Conservation (phyloP, 345 rosid species). For the Salix caprea region DNA sequence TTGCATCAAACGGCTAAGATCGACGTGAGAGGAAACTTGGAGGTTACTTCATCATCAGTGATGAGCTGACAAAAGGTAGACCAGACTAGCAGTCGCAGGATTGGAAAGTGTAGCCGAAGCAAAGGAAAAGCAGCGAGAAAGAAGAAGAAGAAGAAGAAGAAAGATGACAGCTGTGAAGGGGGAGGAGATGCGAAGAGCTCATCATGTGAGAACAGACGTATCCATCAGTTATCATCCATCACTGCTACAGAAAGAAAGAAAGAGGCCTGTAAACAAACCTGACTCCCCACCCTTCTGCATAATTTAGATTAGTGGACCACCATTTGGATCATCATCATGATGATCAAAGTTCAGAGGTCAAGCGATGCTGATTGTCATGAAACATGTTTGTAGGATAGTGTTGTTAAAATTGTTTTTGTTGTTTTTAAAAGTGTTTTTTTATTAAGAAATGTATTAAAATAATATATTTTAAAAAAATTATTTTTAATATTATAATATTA, state of each 20-base stretch:
- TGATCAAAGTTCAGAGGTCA: neutral
- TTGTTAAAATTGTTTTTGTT: too few relatives aligned
- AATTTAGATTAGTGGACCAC: too few relatives aligned
- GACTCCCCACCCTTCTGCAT: neutral
- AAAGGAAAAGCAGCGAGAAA: neutral
- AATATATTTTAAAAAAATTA: too few relatives aligned
- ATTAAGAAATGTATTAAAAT: too few relatives aligned
- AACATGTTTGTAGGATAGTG: too few relatives aligned
- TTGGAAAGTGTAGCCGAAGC: constrained; percentile 1
- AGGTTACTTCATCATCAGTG: neutral
- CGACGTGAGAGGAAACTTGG: neutral
- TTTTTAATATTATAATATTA: too few relatives aligned
- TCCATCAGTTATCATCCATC: constrained; percentile 2
- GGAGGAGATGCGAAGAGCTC: constrained; percentile 14
- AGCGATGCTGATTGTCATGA: neutral
- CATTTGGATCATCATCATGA: neutral
- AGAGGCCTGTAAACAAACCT: neutral
- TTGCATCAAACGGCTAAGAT: neutral
- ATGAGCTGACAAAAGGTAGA: neutral
- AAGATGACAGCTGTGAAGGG: constrained; percentile 11
- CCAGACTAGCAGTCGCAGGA: neutral
- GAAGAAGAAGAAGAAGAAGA: neutral
- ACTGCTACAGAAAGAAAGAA: neutral
- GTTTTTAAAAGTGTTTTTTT: too few relatives aligned
- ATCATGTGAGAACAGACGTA: constrained; percentile 18